Evolutionary conservation across 1,139 yeast genomes (phyloP).

Genomic region (Kluyveromyces sp.): DNA sequence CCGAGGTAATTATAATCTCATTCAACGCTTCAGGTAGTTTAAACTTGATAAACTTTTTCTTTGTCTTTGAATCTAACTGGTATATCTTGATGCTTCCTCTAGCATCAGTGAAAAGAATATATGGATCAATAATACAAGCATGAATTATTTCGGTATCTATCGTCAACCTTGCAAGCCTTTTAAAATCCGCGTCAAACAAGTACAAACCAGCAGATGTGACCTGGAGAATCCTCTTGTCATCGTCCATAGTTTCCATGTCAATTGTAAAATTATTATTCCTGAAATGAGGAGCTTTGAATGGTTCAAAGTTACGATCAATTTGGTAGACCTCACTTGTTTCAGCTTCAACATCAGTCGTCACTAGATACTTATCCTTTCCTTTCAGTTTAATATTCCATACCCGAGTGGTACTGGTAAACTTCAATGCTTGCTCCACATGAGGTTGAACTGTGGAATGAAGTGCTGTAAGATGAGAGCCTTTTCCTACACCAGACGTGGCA

Average conservation of each 20-base stretch:
- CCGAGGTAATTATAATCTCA: constrained; percentile 62
- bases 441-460: constrained; percentile 63
- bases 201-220: constrained; percentile 62
- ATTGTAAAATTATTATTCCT: constrained; percentile 59
- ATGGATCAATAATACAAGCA: constrained; percentile 51
- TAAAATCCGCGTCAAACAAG: constrained; percentile 59
- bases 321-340: constrained; percentile 67
- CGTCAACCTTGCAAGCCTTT: constrained; percentile 35
- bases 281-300: constrained; percentile 58
- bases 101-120: constrained; percentile 48
- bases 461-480: constrained; percentile 50
- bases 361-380: constrained; percentile 47
- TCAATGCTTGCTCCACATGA: constrained; percentile 57
- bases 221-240: constrained; percentile 61
- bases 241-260: constrained; percentile 55
- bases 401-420: constrained; percentile 68
- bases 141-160: constrained; percentile 48
- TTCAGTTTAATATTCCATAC: constrained; percentile 56
- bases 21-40: constrained; percentile 44
- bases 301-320: constrained; percentile 55
- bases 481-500: constrained; percentile 61
- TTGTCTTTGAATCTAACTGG: constrained; percentile 35
- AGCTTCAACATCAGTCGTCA: constrained; percentile 65
- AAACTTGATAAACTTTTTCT: constrained; percentile 32
- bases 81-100: constrained; percentile 52